These are phyloP conservation scores for Eragrostis curvula DNA, from an alignment of 176 grass and related monocot species.

Conservation along the genomic window DNA sequence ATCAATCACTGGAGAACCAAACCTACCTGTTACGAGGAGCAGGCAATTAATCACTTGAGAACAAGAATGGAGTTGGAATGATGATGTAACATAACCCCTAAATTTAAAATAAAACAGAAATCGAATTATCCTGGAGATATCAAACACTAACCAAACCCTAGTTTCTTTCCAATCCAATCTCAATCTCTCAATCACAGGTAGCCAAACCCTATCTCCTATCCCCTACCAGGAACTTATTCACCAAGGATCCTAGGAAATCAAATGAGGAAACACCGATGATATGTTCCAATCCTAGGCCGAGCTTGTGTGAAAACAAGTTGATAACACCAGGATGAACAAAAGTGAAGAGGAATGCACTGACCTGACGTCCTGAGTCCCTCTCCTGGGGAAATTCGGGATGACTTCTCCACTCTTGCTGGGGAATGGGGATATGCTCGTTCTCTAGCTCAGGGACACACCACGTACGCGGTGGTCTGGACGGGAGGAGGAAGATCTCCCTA, in stretches of 20 bases:
- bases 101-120: not conserved
- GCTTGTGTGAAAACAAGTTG: not conserved
- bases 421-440: not conserved
- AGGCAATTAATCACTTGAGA: not conserved
- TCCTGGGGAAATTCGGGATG: not conserved
- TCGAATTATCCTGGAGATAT: not conserved
- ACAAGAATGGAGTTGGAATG: not conserved
- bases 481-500: not conserved
- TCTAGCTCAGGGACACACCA: not conserved
- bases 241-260: conserved; percentile 5
- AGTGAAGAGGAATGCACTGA: not conserved
- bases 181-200: conserved; percentile 3
- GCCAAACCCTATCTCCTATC: not conserved
- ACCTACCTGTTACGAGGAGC: not conserved
- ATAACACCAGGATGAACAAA: not conserved
- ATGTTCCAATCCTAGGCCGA: not conserved
- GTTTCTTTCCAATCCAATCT: not conserved
- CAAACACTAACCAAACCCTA: not conserved
- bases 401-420: not conserved
- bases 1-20: not conserved
- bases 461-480: not conserved
- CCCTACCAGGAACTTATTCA: not conserved
- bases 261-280: not conserved
- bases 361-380: conserved; percentile 1
- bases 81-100: not conserved